Percentiles rank a stretch among this genome's conserved stretches.
phyloP scores from a whole-genome alignment of 208 protist species.

The Crithidia expoeki region DNA sequence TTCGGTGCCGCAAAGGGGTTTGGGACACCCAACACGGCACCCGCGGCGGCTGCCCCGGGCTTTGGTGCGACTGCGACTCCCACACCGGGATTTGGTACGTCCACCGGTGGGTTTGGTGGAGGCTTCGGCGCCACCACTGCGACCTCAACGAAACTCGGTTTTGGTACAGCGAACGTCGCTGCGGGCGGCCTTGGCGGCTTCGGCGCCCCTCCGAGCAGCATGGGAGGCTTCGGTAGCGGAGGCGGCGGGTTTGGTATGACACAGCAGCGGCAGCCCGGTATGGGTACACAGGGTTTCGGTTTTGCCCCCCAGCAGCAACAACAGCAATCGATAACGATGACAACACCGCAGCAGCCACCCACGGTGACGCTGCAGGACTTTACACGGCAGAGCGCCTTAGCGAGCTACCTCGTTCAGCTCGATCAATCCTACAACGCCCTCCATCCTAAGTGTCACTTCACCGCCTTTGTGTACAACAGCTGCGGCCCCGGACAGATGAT shows the following conservation, averaged over 20 bases:
- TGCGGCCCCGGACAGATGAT: slow-evolving; percentile 56
- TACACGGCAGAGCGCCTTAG: slow-evolving; percentile 55
- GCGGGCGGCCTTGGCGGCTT: slow-evolving; percentile 7
- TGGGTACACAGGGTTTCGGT: not conserved
- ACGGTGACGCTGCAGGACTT: slow-evolving; percentile 47
- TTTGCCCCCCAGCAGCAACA: slow-evolving; percentile 21
- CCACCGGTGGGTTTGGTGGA: not conserved
- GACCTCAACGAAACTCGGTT: slow-evolving; percentile 28
- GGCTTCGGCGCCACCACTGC: not conserved
- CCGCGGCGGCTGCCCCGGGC: not conserved
- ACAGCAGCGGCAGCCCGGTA: slow-evolving; percentile 21
- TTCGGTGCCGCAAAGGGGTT: slow-evolving; percentile 11
- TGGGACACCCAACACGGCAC: slow-evolving; percentile 5
- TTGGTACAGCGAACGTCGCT: slow-evolving; percentile 11
- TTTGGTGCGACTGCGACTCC: slow-evolving; percentile 3
- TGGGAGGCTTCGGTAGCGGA: slow-evolving; percentile 3
- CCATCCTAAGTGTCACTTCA: slow-evolving; percentile 68
- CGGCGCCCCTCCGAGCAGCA: not conserved
- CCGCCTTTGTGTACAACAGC: slow-evolving; percentile 78
- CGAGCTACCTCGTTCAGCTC: slow-evolving; percentile 64
- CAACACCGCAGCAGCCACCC: slow-evolving; percentile 2
- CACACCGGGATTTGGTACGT: slow-evolving; percentile 22
- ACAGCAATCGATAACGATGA: not conserved
- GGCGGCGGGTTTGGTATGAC: slow-evolving; percentile 17
- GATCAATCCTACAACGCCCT: slow-evolving; percentile 77